Evolutionary conservation across 129 eudicot genomes (phyloP).

Genomic region (Artemisia tridentata): DNA sequence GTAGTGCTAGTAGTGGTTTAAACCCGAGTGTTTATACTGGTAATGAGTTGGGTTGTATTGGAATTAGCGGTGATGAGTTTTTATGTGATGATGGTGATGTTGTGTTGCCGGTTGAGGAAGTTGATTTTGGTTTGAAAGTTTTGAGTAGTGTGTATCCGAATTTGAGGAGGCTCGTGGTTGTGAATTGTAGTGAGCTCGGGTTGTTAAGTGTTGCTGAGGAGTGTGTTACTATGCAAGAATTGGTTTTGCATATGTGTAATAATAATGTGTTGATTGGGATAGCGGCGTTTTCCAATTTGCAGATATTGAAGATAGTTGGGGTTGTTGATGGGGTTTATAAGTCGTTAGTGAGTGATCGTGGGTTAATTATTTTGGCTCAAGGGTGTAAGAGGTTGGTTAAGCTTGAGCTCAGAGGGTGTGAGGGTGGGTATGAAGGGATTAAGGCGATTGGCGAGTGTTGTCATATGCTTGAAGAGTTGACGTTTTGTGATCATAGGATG

Average conservation of each 20-base stretch:
- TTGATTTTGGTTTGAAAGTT: slow-evolving; percentile 60
- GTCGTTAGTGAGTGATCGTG: slow-evolving; percentile 66
- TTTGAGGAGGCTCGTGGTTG: slow-evolving; percentile 51
- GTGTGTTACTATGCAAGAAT: slow-evolving; percentile 56
- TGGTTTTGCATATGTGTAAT: slow-evolving; percentile 67
- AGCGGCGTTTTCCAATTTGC: slow-evolving; percentile 55
- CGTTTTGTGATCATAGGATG: slow-evolving; percentile 56
- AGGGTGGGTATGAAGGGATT: slow-evolving; percentile 83
- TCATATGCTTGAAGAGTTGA: slow-evolving; percentile 79
- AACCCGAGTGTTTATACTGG: slow-evolving; percentile 28
- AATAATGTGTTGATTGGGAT: slow-evolving; percentile 60
- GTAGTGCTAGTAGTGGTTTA: slow-evolving; percentile 11
- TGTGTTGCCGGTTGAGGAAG: slow-evolving; percentile 43
- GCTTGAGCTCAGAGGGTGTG: slow-evolving; percentile 77
- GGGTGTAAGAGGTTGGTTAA: slow-evolving; percentile 78
- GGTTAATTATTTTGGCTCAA: slow-evolving; percentile 81
- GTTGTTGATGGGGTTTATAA: slow-evolving; percentile 55
- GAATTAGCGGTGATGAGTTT: slow-evolving; percentile 33
- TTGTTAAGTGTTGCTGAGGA: slow-evolving; percentile 65
- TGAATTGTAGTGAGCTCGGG: slow-evolving; percentile 71
- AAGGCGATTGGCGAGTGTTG: slow-evolving; percentile 81
- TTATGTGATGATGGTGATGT: slow-evolving; percentile 15
- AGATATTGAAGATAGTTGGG: slow-evolving; percentile 57
- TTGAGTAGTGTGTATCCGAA: slow-evolving; percentile 70
- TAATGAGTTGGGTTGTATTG: slow-evolving; percentile 38